These are phyloP conservation scores for Eucalyptus marginata DNA, from an alignment of 345 rosid genomes.

Conservation along the genomic window DNA sequence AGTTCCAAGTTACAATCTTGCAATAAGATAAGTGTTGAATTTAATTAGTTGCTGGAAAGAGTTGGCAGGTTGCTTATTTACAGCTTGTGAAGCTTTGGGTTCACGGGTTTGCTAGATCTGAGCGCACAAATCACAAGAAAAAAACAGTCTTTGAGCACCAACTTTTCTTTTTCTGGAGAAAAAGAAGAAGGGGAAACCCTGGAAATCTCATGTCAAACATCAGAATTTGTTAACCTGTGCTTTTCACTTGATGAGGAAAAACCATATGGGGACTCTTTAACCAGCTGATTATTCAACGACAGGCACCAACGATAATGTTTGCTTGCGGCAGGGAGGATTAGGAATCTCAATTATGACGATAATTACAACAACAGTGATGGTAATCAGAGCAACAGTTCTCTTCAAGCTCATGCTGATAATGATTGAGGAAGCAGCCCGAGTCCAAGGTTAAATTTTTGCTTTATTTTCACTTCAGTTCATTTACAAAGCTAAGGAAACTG, in stretches of 20 bases:
- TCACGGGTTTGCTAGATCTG: constrained; percentile 21
- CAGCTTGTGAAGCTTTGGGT: not conserved
- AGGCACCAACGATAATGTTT: not conserved
- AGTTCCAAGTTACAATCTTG: not conserved
- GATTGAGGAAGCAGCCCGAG: not conserved
- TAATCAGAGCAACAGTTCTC: not conserved
- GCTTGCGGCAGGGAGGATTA: not conserved
- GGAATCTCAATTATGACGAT: not conserved
- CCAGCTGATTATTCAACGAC: not conserved
- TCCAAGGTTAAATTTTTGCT: not conserved
- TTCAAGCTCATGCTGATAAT: not conserved
- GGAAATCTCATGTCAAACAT: not conserved
- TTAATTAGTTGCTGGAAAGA: not conserved
- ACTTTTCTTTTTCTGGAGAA: too few species aligned
- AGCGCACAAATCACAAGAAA: constrained; percentile 20
- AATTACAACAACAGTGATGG: not conserved
- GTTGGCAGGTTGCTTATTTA: not conserved
- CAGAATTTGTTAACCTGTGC: not conserved
- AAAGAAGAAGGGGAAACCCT: not conserved
- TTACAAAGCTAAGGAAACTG: not conserved
- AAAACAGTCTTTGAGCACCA: not conserved
- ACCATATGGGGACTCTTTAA: not conserved
- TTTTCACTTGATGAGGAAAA: not conserved
- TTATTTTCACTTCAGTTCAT: not conserved
- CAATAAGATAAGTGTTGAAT: not conserved